phyloP scores from a whole-genome alignment of 139 green algal species.

The Picochlorum sp. region DNA sequence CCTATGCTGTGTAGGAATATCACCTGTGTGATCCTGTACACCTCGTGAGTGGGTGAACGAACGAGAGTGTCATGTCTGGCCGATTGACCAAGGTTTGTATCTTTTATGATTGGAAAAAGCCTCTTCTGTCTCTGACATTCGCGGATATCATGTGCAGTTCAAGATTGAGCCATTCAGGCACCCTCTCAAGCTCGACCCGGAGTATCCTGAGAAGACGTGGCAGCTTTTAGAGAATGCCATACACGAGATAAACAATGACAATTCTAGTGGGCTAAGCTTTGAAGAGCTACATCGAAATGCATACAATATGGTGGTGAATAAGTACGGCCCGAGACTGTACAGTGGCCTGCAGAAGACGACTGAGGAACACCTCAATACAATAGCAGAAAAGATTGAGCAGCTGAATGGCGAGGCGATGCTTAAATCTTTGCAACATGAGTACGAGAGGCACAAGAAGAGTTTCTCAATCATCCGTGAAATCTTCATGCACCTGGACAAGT shows the following conservation, averaged over 20 bases:
- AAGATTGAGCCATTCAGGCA: constrained; percentile 95
- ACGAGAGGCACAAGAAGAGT: constrained; percentile 87
- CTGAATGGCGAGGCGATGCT: constrained; percentile 74
- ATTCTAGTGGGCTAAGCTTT: constrained; percentile 89
- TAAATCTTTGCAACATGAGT: constrained; percentile 72
- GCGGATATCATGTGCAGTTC: constrained; percentile 36
- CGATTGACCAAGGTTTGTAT: no score
- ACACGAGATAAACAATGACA: constrained; percentile 93
- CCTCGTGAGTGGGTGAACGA: no score
- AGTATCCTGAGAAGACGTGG: constrained; percentile 97
- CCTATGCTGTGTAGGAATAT: no score
- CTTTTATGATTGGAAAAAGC: no score
- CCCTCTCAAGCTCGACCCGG: constrained; percentile 76
- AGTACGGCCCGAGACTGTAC: constrained; percentile 90
- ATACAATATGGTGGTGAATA: constrained; percentile 99
- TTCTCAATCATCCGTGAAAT: constrained; percentile 97
- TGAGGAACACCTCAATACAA: constrained; percentile 54
- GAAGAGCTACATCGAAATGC: constrained; percentile 98
- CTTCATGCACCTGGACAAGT: constrained; percentile 99
- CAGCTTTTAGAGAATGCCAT: constrained; percentile 89
- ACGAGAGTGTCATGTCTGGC: no score
- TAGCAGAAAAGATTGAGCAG: constrained; percentile 63
- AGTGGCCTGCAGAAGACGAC: constrained; percentile 69
- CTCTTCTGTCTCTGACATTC: no score
- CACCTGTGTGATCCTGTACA: no score